phyloP scores from a whole-genome alignment of 768 basidiomycete genomes.

The Peribolospora baueri region DNA sequence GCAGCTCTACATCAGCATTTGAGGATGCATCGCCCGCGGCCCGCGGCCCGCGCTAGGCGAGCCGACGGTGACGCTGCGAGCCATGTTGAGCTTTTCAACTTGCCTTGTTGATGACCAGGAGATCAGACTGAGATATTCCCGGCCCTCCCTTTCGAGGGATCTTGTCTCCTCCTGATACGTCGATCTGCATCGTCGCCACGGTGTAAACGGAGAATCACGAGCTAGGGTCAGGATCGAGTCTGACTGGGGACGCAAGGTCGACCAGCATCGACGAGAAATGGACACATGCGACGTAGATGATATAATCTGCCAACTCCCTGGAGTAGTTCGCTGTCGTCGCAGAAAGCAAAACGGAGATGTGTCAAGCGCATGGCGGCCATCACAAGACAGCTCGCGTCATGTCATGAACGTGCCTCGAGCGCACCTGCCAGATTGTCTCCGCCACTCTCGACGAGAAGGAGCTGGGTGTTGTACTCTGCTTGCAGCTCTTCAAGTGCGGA shows the following conservation, averaged over 20 bases:
- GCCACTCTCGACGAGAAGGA: slow-evolving; percentile 85
- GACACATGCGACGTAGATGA: slow-evolving; percentile 13
- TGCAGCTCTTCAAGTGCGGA: slow-evolving; percentile 85
- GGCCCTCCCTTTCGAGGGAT: slow-evolving; percentile 96
- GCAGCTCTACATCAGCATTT: neutral
- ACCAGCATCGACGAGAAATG: neutral
- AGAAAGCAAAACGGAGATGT: neutral
- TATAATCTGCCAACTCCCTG: slow-evolving; percentile 67
- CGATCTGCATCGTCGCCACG: slow-evolving; percentile 16
- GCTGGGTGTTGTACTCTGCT: slow-evolving; percentile 64
- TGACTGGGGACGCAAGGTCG: neutral
- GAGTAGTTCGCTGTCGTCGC: slow-evolving; percentile 57
- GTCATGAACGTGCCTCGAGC: slow-evolving; percentile 1
- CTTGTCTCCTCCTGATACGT: slow-evolving; percentile 66
- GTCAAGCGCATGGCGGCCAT: neutral
- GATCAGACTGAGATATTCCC: slow-evolving; percentile 69
- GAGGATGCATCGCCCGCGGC: neutral
- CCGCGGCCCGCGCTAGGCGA: neutral
- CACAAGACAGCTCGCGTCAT: neutral
- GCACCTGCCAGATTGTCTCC: slow-evolving; percentile 70
- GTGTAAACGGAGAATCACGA: slow-evolving; percentile 1
- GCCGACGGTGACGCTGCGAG: neutral
- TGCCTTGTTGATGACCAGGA: slow-evolving; percentile 87
- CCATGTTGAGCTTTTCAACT: slow-evolving; percentile 1
- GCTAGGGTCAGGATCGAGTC: neutral